Evolutionary conservation across 2,329 filamentous ascomycete species (phyloP).

Genomic region (Claviceps monticola): DNA sequence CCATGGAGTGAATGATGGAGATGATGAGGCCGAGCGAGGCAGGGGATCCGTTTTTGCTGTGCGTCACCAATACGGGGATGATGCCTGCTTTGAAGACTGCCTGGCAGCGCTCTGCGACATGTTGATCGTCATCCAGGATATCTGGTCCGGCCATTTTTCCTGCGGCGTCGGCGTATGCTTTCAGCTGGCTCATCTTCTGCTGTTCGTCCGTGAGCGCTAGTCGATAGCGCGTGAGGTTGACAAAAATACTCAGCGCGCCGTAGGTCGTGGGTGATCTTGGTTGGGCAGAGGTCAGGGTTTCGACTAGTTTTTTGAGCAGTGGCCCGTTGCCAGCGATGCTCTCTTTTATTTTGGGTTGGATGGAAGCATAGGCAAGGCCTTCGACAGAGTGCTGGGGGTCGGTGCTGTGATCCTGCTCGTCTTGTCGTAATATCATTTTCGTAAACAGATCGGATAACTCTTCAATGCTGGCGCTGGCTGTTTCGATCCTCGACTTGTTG

Average conservation of each 20-base stretch:
- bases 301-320: constrained; percentile 58
- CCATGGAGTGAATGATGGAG: constrained; percentile 64
- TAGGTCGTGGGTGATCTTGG: constrained; percentile 63
- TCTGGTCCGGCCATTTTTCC: constrained; percentile 50
- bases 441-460: constrained; percentile 51
- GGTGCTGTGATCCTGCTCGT: constrained; percentile 34
- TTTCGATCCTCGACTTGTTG: constrained; percentile 31
- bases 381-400: constrained; percentile 65
- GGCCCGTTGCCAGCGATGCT: constrained; percentile 52
- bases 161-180: constrained; percentile 81
- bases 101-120: constrained; percentile 63
- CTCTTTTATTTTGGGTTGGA: constrained; percentile 77
- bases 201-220: constrained; percentile 76
- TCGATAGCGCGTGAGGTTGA: constrained; percentile 71
- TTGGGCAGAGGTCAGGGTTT: constrained; percentile 42
- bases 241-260: constrained; percentile 71
- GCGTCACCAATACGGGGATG: constrained; percentile 62
- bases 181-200: constrained; percentile 80
- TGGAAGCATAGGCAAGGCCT: constrained; percentile 80
- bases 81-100: constrained; percentile 66
- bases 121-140: constrained; percentile 59
- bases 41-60: constrained; percentile 58
- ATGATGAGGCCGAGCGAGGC: constrained; percentile 60
- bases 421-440: constrained; percentile 48
- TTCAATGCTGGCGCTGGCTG: constrained; percentile 47